Percentiles rank a stretch among this genome's conserved stretches.
Conservation (phyloP, 1,284 basidiomycete genomes). For the Cutaneotrichosporon cavernicola region DNA sequence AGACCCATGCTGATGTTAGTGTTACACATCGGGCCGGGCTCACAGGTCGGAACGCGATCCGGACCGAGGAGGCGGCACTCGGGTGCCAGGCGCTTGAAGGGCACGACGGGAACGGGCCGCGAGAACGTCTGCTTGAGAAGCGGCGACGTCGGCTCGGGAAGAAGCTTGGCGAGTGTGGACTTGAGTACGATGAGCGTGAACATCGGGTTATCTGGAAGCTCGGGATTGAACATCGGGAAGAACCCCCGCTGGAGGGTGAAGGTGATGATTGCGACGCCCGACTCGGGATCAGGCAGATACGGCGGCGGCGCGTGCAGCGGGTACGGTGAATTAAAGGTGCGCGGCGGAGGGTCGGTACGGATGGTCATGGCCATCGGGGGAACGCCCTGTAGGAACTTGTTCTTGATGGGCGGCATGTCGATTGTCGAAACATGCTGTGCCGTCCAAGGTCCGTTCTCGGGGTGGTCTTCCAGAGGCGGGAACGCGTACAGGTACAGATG, state of each 20-base stretch:
- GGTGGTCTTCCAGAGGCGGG: slow-evolving; percentile 28
- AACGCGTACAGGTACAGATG: slow-evolving; percentile 47
- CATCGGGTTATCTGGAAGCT: slow-evolving; percentile 29
- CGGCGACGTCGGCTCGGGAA: slow-evolving; percentile 43
- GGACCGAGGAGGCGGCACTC: slow-evolving; percentile 45
- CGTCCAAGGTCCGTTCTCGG: slow-evolving; percentile 2
- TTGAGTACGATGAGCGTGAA: slow-evolving; percentile 40
- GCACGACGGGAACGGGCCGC: slow-evolving; percentile 35
- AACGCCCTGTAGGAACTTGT: slow-evolving; percentile 30
- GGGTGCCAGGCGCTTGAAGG: slow-evolving; percentile 42
- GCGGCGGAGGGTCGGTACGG: slow-evolving; percentile 51
- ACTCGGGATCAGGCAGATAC: slow-evolving; percentile 44
- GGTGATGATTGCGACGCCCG: slow-evolving; percentile 38
- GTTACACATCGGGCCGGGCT: not conserved
- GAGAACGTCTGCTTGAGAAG: slow-evolving; percentile 31
- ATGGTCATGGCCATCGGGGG: slow-evolving; percentile 40
- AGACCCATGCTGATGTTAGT: slow-evolving; percentile 43
- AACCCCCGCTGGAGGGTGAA: slow-evolving; percentile 41
- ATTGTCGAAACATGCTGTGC: slow-evolving; percentile 41
- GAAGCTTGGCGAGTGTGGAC: slow-evolving; percentile 37
- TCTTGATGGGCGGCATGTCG: slow-evolving; percentile 40
- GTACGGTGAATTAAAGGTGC: slow-evolving; percentile 40
- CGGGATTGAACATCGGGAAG: slow-evolving; percentile 14
- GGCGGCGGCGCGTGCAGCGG: slow-evolving; percentile 34
- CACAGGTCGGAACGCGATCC: slow-evolving; percentile 26